Evolutionary conservation across 1,284 basidiomycete species (phyloP).

Genomic region (Trichosporon asahii): DNA sequence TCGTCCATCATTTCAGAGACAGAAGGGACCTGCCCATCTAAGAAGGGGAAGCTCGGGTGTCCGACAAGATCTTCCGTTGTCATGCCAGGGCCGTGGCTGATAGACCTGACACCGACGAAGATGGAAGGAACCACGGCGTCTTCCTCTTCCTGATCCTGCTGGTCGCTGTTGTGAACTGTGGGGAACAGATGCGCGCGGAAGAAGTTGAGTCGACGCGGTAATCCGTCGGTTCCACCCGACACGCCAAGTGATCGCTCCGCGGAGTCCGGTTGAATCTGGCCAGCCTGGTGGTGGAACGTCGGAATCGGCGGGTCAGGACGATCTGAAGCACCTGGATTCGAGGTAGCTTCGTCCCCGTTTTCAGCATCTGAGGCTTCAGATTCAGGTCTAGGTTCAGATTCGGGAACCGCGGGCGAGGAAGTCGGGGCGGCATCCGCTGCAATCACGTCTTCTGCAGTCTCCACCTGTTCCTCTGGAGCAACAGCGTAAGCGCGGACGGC

Average conservation of each 20-base stretch:
- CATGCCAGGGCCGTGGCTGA: constrained; percentile 37
- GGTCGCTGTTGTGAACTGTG: constrained; percentile 24
- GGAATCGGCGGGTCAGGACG: constrained; percentile 24
- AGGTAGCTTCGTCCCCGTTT: not conserved
- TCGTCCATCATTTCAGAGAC: constrained; percentile 7
- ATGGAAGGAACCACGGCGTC: constrained; percentile 45
- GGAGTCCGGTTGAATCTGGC: constrained; percentile 31
- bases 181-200: constrained; percentile 52
- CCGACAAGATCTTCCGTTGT: constrained; percentile 42
- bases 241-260: constrained; percentile 23
- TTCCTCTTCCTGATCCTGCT: constrained; percentile 12
- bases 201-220: constrained; percentile 47
- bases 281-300: constrained; percentile 37
- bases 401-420: not conserved
- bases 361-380: not conserved
- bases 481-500: constrained; percentile 43
- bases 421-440: not conserved
- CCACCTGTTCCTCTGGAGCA: constrained; percentile 19
- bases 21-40: constrained; percentile 36
- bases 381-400: not conserved
- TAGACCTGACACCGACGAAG: constrained; percentile 48
- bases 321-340: not conserved
- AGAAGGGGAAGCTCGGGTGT: constrained; percentile 44
- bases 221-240: constrained; percentile 31
- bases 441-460: constrained; percentile 9